Percentiles rank a stretch among this genome's conserved stretches.
Conservation (phyloP, 805 yeast species). For the Kazachstania psychrophila region DNA sequence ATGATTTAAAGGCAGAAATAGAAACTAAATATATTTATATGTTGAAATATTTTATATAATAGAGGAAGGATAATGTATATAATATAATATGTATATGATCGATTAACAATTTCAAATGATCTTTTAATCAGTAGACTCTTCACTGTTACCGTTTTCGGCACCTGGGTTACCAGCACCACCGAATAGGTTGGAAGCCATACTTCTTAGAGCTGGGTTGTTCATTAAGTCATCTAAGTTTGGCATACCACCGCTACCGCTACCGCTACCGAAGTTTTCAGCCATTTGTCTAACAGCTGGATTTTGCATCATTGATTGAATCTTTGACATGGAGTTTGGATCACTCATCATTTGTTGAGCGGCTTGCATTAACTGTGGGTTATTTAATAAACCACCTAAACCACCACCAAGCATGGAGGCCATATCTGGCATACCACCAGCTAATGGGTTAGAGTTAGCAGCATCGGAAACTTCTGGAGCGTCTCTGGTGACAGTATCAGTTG, state of each 20-base stretch:
- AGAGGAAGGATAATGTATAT: too few species aligned
- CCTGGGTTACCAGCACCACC: conserved; percentile 36
- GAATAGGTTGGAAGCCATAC: conserved; percentile 63
- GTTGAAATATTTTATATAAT: too few species aligned
- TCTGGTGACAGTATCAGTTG: conserved; percentile 3
- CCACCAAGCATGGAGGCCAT: conserved; percentile 31
- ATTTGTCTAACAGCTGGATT: conserved; percentile 75
- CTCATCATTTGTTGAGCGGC: conserved; percentile 85
- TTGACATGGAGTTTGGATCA: conserved; percentile 66
- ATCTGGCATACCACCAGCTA: conserved; percentile 5
- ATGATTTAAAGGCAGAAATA: too few species aligned
- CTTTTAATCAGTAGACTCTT: conserved; percentile 1
- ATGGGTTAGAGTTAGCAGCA: conserved; percentile 17
- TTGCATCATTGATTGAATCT: conserved; percentile 59
- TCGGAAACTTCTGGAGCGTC: conserved; percentile 9
- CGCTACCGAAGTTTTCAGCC: conserved; percentile 70
- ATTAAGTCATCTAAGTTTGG: conserved; percentile 63
- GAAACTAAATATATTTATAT: too few species aligned
- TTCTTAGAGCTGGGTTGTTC: conserved; percentile 71
- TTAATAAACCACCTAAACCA: conserved; percentile 64
- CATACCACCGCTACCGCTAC: conserved; percentile 39
- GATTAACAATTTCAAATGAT: too few species aligned
- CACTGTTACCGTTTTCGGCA: neutral
- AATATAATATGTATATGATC: neutral
- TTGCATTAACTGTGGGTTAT: conserved; percentile 85